phyloP scores from a whole-genome alignment of 257 asterid genomes.

The Rehmannia glutinosa region DNA sequence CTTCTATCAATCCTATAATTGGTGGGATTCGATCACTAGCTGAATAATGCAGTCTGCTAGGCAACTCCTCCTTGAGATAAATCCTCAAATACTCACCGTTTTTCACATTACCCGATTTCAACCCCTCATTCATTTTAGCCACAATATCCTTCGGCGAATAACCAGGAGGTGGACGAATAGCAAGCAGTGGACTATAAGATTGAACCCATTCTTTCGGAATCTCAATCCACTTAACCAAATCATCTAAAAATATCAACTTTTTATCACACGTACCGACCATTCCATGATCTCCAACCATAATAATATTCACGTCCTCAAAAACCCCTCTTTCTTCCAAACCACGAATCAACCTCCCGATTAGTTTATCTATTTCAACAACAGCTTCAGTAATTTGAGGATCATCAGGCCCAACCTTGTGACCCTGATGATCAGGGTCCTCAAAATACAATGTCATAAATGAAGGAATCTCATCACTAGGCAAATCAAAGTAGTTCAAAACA shows the following conservation, averaged over 20 bases:
- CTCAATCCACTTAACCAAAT: too few species aligned
- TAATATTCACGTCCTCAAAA: too few species aligned
- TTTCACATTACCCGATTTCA: conserved; percentile 46
- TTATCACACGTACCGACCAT: too few species aligned
- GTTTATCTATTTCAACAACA: conserved; percentile 33
- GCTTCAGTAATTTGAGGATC: conserved; percentile 58
- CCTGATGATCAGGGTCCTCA: too few species aligned
- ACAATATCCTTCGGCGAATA: conserved; percentile 38
- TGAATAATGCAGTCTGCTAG: too few species aligned
- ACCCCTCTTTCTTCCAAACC: too few species aligned
- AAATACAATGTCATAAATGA: too few species aligned
- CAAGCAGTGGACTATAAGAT: conserved; percentile 52
- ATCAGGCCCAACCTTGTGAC: conserved; percentile 60
- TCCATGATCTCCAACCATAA: too few species aligned
- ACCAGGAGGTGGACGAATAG: conserved; percentile 46
- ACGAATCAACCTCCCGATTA: conserved; percentile 54
- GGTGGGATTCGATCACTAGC: too few species aligned
- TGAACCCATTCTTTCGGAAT: too few species aligned
- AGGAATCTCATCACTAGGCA: conserved; percentile 46
- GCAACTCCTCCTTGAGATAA: conserved; percentile 75
- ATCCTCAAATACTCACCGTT: conserved; percentile 57
- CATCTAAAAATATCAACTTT: too few species aligned
- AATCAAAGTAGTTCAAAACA: conserved; percentile 57
- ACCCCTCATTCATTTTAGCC: conserved; percentile 61
- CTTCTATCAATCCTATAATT: too few species aligned